A percentile compares a stretch with the other conserved stretches of the same genome.
Evolutionary conservation across 768 basidiomycete species (phyloP).

Genomic region (Rhodotorula kratochvilovae): DNA sequence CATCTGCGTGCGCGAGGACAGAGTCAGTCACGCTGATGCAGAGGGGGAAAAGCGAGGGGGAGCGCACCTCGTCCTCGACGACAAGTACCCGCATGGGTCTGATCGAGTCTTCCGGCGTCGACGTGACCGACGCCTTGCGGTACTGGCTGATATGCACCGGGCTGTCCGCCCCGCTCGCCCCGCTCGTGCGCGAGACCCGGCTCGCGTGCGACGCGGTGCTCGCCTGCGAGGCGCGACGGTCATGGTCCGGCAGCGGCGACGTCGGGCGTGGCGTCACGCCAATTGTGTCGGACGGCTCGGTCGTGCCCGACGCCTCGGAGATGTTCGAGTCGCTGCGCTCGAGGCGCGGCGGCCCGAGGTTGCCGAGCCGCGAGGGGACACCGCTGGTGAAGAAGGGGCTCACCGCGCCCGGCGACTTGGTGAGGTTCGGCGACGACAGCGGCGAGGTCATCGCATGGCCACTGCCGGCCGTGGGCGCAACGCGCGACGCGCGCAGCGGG

Average conservation of each 20-base stretch:
- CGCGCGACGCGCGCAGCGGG: constrained; percentile 17
- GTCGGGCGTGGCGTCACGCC: background rate
- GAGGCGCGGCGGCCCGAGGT: background rate
- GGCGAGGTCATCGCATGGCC: background rate
- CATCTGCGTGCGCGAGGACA: constrained; percentile 47
- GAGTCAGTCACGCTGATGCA: no score
- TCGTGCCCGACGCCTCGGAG: background rate
- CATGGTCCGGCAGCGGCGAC: background rate
- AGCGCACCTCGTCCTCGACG: constrained; percentile 58
- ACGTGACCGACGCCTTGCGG: constrained; percentile 5
- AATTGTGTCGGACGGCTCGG: background rate
- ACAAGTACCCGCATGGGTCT: constrained; percentile 55
- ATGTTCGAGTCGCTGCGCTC: background rate
- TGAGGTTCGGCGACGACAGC: background rate
- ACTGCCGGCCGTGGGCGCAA: background rate
- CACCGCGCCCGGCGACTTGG: background rate
- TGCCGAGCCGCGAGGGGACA: background rate
- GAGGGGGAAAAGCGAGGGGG: no score
- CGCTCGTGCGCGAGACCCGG: background rate
- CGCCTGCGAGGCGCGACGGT: background rate
- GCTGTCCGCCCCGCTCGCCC: background rate
- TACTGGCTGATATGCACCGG: constrained; percentile 24
- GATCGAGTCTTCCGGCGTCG: background rate
- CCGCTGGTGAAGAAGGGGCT: background rate
- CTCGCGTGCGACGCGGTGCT: no score